phyloP scores from a whole-genome alignment of 202 grass and related monocot species.

The Setaria viridis region DNA sequence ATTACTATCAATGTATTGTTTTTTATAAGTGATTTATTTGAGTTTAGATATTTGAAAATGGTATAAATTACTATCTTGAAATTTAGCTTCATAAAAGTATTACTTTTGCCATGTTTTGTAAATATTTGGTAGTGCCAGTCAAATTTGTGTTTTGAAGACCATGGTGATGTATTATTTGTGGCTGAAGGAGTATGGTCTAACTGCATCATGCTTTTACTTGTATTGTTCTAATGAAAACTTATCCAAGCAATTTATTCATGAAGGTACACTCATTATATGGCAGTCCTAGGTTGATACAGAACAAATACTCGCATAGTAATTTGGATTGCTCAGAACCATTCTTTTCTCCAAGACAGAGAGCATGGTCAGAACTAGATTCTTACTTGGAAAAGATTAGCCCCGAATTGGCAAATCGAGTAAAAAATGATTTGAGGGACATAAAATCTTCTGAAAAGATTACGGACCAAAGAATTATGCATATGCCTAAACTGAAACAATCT shows the following conservation, averaged over 20 bases:
- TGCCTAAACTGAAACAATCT: slow-evolving; percentile 67
- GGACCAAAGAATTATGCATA: slow-evolving; percentile 51
- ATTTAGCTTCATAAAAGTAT: not conserved
- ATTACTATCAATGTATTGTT: not conserved
- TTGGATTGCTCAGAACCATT: slow-evolving; percentile 73
- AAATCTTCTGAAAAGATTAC: slow-evolving; percentile 41
- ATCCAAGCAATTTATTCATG: slow-evolving; percentile 36
- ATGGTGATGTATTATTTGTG: not conserved
- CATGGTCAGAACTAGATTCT: slow-evolving; percentile 77
- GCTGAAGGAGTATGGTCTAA: not conserved
- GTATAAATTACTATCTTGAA: not conserved
- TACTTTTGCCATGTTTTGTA: not conserved
- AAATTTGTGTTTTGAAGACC: not conserved
- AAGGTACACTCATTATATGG: slow-evolving; percentile 91
- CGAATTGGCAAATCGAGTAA: slow-evolving; percentile 54
- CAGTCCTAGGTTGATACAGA: slow-evolving; percentile 73
- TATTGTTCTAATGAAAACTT: slow-evolving; percentile 36
- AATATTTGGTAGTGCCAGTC: not conserved
- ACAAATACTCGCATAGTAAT: slow-evolving; percentile 53
- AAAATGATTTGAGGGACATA: slow-evolving; percentile 57
- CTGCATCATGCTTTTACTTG: slow-evolving; percentile 22
- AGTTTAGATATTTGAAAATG: not conserved
- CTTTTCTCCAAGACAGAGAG: slow-evolving; percentile 70
- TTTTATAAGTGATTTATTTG: not conserved
- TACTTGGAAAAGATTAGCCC: slow-evolving; percentile 82